Conservation (phyloP, 2,329 filamentous ascomycete species). For the Pseudocercospora ulei region DNA sequence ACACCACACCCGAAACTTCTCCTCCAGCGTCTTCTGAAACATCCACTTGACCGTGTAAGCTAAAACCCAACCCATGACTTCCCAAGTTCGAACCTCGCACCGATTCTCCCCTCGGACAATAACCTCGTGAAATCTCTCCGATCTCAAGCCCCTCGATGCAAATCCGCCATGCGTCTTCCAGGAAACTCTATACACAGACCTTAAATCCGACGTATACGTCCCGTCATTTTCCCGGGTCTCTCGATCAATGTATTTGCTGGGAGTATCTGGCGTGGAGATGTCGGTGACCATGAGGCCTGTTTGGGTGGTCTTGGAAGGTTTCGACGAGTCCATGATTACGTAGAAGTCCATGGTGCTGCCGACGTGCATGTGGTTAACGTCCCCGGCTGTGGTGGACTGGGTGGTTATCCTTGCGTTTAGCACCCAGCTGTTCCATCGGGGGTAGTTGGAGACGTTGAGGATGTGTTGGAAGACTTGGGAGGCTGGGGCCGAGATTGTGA, state of each 20-base stretch:
- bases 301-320: constrained; percentile 20
- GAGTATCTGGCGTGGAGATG: constrained; percentile 25
- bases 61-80: constrained; percentile 25
- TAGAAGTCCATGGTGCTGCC: constrained; percentile 23
- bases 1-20: constrained; percentile 28
- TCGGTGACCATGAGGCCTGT: constrained; percentile 25
- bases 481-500: constrained; percentile 35
- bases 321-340: constrained; percentile 27
- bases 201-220: constrained; percentile 21
- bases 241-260: constrained; percentile 20
- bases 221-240: constrained; percentile 17
- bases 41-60: constrained; percentile 29
- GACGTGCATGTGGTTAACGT: constrained; percentile 16
- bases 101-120: constrained; percentile 22
- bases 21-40: constrained; percentile 24
- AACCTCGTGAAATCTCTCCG: constrained; percentile 30
- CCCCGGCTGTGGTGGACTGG: constrained; percentile 9
- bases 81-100: constrained; percentile 30
- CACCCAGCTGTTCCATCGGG: constrained; percentile 39
- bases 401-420: constrained; percentile 36
- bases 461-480: constrained; percentile 37
- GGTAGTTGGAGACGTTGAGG: constrained; percentile 38
- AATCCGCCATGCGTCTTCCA: constrained; percentile 27
- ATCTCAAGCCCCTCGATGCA: constrained; percentile 21
- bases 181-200: constrained; percentile 23